phyloP scores from a whole-genome alignment of 129 eudicot genomes.

The Mikania micrantha region DNA sequence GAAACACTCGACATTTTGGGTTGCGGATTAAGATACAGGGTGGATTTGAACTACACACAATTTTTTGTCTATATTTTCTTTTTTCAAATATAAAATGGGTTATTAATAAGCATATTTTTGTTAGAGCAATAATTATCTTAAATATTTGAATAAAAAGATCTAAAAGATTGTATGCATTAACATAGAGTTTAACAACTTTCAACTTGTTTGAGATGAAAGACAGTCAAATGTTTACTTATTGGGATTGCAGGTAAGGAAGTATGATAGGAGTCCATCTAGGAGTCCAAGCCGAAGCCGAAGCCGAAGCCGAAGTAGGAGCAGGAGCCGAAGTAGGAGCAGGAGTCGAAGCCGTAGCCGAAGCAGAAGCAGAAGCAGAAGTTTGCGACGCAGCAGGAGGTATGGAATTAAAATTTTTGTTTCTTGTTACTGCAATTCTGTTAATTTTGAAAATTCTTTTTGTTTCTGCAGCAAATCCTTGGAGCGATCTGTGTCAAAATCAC shows the following conservation, averaged over 20 bases:
- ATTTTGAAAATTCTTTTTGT: neutral
- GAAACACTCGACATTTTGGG: neutral
- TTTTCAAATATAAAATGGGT: neutral
- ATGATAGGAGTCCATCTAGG: slow-evolving; percentile 60
- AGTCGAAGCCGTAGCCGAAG: slow-evolving; percentile 47
- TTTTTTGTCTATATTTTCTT: neutral
- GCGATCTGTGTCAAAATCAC: slow-evolving; percentile 70
- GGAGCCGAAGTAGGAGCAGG: neutral
- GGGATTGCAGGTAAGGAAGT: slow-evolving; percentile 58
- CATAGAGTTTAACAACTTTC: neutral
- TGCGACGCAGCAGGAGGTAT: slow-evolving; percentile 44
- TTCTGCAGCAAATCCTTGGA: slow-evolving; percentile 57
- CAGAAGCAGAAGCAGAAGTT: too few relatives aligned
- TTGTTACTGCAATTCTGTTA: neutral
- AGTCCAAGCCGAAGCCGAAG: slow-evolving; percentile 72
- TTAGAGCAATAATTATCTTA: neutral
- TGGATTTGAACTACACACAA: neutral
- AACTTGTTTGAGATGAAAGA: neutral
- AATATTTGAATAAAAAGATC: neutral
- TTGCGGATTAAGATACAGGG: neutral
- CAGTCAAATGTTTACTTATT: neutral
- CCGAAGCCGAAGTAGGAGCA: slow-evolving; percentile 9
- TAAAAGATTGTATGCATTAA: neutral
- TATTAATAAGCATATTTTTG: neutral
- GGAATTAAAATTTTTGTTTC: neutral